These are phyloP conservation scores for Selaginella moellendorffii DNA, from an alignment of 75 land plant species.

Conservation along the genomic window DNA sequence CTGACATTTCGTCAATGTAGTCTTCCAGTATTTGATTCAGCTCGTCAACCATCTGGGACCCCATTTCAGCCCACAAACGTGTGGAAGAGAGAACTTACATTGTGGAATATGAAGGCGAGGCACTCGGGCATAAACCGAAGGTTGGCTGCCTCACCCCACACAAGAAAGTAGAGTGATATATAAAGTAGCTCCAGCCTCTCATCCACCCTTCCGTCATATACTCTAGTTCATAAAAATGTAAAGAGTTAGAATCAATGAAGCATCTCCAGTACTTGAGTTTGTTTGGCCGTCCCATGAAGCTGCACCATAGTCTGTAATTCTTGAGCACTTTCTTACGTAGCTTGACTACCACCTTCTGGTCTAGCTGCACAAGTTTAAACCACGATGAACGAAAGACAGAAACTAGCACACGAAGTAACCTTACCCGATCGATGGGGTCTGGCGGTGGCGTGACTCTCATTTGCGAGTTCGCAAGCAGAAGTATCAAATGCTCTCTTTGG, in stretches of 20 bases:
- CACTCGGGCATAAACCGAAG: constrained; percentile 73
- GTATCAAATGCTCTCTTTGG: constrained; percentile 90
- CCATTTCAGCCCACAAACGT: background rate
- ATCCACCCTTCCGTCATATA: constrained; percentile 11
- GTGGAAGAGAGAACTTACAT: constrained; percentile 16
- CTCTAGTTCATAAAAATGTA: background rate
- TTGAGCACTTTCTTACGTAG: constrained; percentile 46
- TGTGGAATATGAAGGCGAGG: constrained; percentile 66
- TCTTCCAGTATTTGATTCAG: constrained; percentile 48
- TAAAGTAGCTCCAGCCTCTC: constrained; percentile 58
- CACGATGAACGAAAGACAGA: no score
- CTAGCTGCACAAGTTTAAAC: background rate
- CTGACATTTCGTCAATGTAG: constrained; percentile 40
- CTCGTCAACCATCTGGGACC: constrained; percentile 46
- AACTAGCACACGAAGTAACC: background rate
- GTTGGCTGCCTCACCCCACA: constrained; percentile 93
- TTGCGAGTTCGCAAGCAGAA: constrained; percentile 81
- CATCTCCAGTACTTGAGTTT: no score
- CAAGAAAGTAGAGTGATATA: constrained; percentile 54
- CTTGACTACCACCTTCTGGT: constrained; percentile 27
- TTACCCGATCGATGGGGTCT: constrained; percentile 38
- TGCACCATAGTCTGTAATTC: constrained; percentile 61
- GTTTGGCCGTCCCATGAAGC: background rate
- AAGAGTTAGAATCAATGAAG: no score
- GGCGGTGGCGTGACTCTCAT: constrained; percentile 75